These are phyloP conservation scores for Ascobolus immersus DNA, from an alignment of 495 filamentous ascomycete species.

Conservation along the genomic window DNA sequence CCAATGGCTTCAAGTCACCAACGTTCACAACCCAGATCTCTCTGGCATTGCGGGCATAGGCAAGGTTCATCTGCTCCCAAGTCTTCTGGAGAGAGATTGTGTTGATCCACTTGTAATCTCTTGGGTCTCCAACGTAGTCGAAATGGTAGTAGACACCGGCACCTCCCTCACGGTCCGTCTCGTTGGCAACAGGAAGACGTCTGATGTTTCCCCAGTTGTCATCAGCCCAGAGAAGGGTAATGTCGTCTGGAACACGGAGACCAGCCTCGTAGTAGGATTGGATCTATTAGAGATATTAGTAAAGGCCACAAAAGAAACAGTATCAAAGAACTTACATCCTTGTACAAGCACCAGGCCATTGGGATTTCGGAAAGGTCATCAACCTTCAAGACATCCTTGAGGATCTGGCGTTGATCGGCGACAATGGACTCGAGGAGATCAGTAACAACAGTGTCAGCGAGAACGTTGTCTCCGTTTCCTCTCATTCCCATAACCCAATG, in stretches of 20 bases:
- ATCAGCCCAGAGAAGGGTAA: slow-evolving; percentile 50
- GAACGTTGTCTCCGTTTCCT: slow-evolving; percentile 35
- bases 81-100: slow-evolving; percentile 41
- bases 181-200: slow-evolving; percentile 34
- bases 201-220: slow-evolving; percentile 52
- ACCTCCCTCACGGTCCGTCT: slow-evolving; percentile 33
- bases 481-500: slow-evolving; percentile 53
- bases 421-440: slow-evolving; percentile 34
- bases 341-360: slow-evolving; percentile 49
- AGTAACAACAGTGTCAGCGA: slow-evolving; percentile 30
- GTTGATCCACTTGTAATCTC: slow-evolving; percentile 49
- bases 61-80: slow-evolving; percentile 36
- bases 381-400: slow-evolving; percentile 28
- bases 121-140: slow-evolving; percentile 41
- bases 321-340: slow-evolving; percentile 25
- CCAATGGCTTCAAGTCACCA: slow-evolving; percentile 44
- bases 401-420: slow-evolving; percentile 29
- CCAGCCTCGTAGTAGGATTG: slow-evolving; percentile 41
- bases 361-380: slow-evolving; percentile 31
- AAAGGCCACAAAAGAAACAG: slow-evolving; percentile 5
- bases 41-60: slow-evolving; percentile 34
- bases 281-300: slow-evolving; percentile 8
- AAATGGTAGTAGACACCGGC: slow-evolving; percentile 61
- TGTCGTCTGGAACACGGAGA: slow-evolving; percentile 40
- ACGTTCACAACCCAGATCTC: slow-evolving; percentile 57